Percentiles rank a stretch among this genome's conserved stretches.
These are phyloP conservation scores for Neonectria magnoliae DNA, from an alignment of 2,329 filamentous ascomycete species.

Conservation along the genomic window DNA sequence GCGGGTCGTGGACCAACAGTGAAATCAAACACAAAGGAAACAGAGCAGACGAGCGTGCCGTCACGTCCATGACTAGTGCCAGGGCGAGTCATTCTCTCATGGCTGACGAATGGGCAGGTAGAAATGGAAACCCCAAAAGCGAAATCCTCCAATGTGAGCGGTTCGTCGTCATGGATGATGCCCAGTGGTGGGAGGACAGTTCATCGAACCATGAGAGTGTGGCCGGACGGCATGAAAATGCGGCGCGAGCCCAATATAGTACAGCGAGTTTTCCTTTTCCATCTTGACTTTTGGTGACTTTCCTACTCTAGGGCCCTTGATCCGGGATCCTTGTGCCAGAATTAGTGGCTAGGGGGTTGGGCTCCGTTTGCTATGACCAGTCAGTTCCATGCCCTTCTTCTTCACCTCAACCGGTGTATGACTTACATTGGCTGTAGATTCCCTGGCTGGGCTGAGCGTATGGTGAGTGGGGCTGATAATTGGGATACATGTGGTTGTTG, in stretches of 20 bases:
- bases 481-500: slow-evolving; percentile 64
- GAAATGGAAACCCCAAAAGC: not conserved
- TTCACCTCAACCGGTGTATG: not conserved
- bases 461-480: slow-evolving; percentile 67
- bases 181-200: slow-evolving; percentile 2
- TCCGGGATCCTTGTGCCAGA: slow-evolving; percentile 23
- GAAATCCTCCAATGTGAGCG: slow-evolving; percentile 1
- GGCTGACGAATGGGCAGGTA: slow-evolving; percentile 1
- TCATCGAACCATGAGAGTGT: slow-evolving; percentile 15
- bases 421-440: slow-evolving; percentile 69
- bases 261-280: slow-evolving; percentile 42
- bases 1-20: slow-evolving; percentile 14
- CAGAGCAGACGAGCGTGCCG: slow-evolving; percentile 7
- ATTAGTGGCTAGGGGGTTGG: slow-evolving; percentile 48
- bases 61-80: slow-evolving; percentile 19
- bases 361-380: slow-evolving; percentile 46
- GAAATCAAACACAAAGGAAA: slow-evolving; percentile 12
- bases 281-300: slow-evolving; percentile 42
- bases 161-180: slow-evolving; percentile 4
- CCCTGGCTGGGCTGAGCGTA: slow-evolving; percentile 66
- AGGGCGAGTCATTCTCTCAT: slow-evolving; percentile 12
- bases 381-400: slow-evolving; percentile 24
- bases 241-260: slow-evolving; percentile 38
- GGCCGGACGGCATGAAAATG: slow-evolving; percentile 15
- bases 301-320: slow-evolving; percentile 40